phyloP scores from a whole-genome alignment of 2,329 filamentous ascomycete species.

The Bipolaris cookei region DNA sequence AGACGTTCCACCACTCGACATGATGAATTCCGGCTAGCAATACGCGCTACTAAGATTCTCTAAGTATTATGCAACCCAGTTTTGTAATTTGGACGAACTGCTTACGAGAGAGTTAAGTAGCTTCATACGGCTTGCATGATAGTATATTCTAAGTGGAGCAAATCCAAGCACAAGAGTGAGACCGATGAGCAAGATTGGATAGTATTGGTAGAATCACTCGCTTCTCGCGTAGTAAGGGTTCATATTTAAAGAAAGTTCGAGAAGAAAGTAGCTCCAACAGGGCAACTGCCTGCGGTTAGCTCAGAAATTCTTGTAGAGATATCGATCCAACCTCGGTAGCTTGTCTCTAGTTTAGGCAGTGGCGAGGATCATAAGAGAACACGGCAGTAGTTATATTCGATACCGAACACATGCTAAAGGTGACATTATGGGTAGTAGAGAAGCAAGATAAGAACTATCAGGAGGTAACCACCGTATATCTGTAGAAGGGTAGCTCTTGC shows the following conservation, averaged over 20 bases:
- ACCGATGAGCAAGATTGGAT: conserved; percentile 78
- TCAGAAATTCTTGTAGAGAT: background rate
- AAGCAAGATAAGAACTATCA: background rate
- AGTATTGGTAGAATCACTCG: conserved; percentile 78
- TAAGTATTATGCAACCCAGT: conserved; percentile 34
- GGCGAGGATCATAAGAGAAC: background rate
- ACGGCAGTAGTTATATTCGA: background rate
- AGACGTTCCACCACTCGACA: conserved; percentile 94
- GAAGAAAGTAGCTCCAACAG: background rate
- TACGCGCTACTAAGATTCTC: conserved; percentile 72
- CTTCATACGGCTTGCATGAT: conserved; percentile 77
- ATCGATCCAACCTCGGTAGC: background rate
- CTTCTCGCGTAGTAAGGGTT: conserved; percentile 75
- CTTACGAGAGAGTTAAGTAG: conserved; percentile 81
- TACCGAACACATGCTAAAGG: background rate
- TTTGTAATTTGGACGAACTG: background rate
- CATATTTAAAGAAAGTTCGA: background rate
- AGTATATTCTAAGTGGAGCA: conserved; percentile 73
- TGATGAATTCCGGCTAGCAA: conserved; percentile 82
- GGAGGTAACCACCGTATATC: background rate
- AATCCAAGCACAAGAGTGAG: conserved; percentile 71
- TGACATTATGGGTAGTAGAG: background rate
- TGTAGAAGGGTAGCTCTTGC: background rate
- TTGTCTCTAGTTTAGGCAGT: background rate
- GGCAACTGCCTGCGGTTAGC: background rate